phyloP scores from a whole-genome alignment of 2,329 filamentous ascomycete genomes.

The Pezicula rhizophila region DNA sequence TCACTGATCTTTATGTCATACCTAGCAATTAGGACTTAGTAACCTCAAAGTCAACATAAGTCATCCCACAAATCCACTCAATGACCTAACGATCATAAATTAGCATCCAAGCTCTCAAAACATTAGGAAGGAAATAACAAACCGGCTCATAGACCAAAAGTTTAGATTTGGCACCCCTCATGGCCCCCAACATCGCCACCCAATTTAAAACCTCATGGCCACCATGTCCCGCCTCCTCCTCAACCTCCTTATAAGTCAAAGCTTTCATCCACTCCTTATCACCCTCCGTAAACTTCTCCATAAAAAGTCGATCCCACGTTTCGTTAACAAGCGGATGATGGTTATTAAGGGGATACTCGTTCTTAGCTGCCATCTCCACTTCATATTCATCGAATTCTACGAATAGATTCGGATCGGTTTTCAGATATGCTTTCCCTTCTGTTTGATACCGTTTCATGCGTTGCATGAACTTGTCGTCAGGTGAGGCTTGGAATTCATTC shows the following conservation, averaged over 20 bases:
- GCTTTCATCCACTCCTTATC: constrained; percentile 8
- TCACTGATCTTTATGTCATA: no score
- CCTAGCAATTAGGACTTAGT: no score
- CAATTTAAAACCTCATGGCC: constrained; percentile 7
- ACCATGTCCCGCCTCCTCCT: constrained; percentile 45
- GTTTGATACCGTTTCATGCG: constrained; percentile 27
- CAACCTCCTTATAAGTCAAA: constrained; percentile 39
- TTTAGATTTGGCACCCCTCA: constrained; percentile 5
- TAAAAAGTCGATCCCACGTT: constrained; percentile 20
- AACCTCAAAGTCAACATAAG: not conserved
- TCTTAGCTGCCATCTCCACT: constrained; percentile 26
- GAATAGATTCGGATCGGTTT: constrained; percentile 22
- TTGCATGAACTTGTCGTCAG: constrained; percentile 22
- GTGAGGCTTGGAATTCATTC: constrained; percentile 22
- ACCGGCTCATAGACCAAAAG: constrained; percentile 5
- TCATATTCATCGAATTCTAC: constrained; percentile 26
- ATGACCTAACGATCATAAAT: not conserved
- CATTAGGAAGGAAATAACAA: not conserved
- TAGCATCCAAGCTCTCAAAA: not conserved
- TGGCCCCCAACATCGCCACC: constrained; percentile 5
- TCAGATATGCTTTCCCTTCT: constrained; percentile 18
- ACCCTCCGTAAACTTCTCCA: constrained; percentile 2
- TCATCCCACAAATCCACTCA: constrained; percentile 6
- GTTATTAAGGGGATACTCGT: constrained; percentile 25
- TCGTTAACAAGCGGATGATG: constrained; percentile 26